Evolutionary conservation across 2,329 filamentous ascomycete genomes (phyloP).

Genomic region (Furcasterigmium sp.): DNA sequence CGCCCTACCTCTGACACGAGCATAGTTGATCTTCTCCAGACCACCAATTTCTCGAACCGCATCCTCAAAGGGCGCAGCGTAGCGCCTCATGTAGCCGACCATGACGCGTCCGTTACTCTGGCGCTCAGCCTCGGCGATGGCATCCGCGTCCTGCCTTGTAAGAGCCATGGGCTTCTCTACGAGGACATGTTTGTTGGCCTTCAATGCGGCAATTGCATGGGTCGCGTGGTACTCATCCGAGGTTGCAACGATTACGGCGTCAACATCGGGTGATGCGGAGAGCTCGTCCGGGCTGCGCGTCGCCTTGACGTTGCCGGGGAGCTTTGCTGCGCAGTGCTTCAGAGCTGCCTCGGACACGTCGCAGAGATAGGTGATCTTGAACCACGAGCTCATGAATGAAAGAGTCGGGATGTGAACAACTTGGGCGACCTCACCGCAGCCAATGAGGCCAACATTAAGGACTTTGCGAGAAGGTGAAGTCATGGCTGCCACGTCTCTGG

Average conservation of each 20-base stretch:
- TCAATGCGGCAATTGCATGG: constrained; percentile 40
- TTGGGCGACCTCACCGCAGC: constrained; percentile 6
- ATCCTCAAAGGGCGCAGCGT: constrained; percentile 41
- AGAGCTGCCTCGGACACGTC: constrained; percentile 1
- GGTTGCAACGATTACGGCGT: constrained; percentile 45
- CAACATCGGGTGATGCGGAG: constrained; percentile 28
- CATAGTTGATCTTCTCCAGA: constrained; percentile 45
- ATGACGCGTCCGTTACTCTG: constrained; percentile 36
- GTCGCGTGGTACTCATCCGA: constrained; percentile 46
- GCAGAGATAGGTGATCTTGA: constrained; percentile 3
- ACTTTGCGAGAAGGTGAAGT: background rate
- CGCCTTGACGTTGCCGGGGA: constrained; percentile 16
- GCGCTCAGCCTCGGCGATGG: constrained; percentile 40
- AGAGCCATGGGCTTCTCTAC: constrained; percentile 51
- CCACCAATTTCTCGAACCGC: constrained; percentile 42
- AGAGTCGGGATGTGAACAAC: constrained; percentile 5
- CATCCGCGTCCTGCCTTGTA: constrained; percentile 31
- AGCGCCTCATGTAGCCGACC: constrained; percentile 46
- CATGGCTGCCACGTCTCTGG: too few species aligned
- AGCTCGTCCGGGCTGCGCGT: constrained; percentile 29
- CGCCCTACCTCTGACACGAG: constrained; percentile 25
- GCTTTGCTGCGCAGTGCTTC: constrained; percentile 16
- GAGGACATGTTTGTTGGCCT: constrained; percentile 46
- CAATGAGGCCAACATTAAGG: constrained; percentile 3
- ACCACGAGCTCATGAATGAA: background rate